Conservation (phyloP, 352 stramenopile species). For the Peronospora farinosa region DNA sequence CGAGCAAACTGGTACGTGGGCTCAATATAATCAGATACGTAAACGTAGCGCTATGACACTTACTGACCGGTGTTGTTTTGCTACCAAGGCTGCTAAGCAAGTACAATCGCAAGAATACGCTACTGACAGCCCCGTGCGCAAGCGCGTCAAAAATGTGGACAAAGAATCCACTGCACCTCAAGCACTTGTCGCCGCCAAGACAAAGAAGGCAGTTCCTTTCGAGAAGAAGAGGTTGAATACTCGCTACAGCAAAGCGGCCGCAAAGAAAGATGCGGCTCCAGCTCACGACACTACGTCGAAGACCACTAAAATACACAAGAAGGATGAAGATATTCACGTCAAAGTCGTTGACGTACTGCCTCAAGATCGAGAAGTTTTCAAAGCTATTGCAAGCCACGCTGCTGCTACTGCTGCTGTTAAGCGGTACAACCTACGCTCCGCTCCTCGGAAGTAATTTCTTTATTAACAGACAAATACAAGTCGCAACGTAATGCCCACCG, state of each 20-base stretch:
- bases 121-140: conserved; percentile 19
- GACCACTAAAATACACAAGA: conserved; percentile 12
- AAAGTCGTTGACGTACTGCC: conserved; percentile 22
- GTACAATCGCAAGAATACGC: conserved; percentile 12
- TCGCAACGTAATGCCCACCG: background rate
- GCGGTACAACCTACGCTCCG: conserved; percentile 44
- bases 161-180: conserved; percentile 2
- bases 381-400: conserved; percentile 49
- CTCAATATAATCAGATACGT: background rate
- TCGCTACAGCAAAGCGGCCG: conserved; percentile 9
- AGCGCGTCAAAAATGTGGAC: conserved; percentile 27
- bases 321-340: conserved; percentile 13
- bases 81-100: conserved; percentile 12
- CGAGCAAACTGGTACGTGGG: conserved; percentile 19
- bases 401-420: conserved; percentile 53
- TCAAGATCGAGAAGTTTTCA: conserved; percentile 47
- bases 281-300: conserved; percentile 10
- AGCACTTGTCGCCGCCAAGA: conserved; percentile 5
- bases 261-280: conserved; percentile 9
- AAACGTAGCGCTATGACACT: background rate
- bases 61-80: conserved; percentile 1
- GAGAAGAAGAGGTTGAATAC: conserved; percentile 20
- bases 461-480: background rate
- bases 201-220: conserved; percentile 12
- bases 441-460: conserved; percentile 1